Percentiles rank a stretch among this genome's conserved stretches.
Evolutionary conservation across 2,329 filamentous ascomycete genomes (phyloP).

Genomic region (Alternaria sp.): DNA sequence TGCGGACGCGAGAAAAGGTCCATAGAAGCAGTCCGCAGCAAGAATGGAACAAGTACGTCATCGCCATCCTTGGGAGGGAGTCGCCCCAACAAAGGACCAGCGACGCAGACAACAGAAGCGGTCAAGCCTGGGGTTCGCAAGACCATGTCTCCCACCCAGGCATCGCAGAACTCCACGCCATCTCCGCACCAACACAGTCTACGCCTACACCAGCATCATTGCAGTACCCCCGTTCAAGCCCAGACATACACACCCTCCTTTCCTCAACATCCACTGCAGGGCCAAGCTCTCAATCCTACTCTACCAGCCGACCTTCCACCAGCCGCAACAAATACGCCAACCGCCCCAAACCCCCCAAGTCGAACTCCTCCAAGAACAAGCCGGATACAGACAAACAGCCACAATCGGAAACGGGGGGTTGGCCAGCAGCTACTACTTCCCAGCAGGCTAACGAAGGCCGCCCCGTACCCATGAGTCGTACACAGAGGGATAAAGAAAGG

Average conservation of each 20-base stretch:
- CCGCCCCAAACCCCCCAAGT: slow-evolving; percentile 7
- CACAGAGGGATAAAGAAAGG: slow-evolving; percentile 81
- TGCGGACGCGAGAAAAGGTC: slow-evolving; percentile 28
- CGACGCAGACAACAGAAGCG: slow-evolving; percentile 22
- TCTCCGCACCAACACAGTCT: slow-evolving; percentile 32
- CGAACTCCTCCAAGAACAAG: slow-evolving; percentile 4
- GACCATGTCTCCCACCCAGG: slow-evolving; percentile 25
- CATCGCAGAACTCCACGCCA: slow-evolving; percentile 32
- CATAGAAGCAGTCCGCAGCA: slow-evolving; percentile 16
- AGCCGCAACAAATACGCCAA: slow-evolving; percentile 7
- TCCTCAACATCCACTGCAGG: not conserved
- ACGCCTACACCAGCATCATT: slow-evolving; percentile 29
- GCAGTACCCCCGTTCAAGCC: slow-evolving; percentile 13
- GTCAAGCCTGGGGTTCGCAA: slow-evolving; percentile 17
- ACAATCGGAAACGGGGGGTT: slow-evolving; percentile 24
- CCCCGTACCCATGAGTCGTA: slow-evolving; percentile 69
- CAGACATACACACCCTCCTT: slow-evolving; percentile 17
- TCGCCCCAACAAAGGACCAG: slow-evolving; percentile 19
- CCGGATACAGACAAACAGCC: slow-evolving; percentile 8
- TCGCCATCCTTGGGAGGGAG: not conserved
- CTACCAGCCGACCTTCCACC: slow-evolving; percentile 16
- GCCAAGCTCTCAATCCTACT: slow-evolving; percentile 11
- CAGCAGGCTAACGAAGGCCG: slow-evolving; percentile 48
- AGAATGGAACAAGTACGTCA: slow-evolving; percentile 19
- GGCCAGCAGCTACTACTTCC: slow-evolving; percentile 23